A percentile compares a stretch with the other conserved stretches of the same genome.
Evolutionary conservation across 2,329 filamentous ascomycete species (phyloP).

Genomic region (Atkinsonella hypoxylon): DNA sequence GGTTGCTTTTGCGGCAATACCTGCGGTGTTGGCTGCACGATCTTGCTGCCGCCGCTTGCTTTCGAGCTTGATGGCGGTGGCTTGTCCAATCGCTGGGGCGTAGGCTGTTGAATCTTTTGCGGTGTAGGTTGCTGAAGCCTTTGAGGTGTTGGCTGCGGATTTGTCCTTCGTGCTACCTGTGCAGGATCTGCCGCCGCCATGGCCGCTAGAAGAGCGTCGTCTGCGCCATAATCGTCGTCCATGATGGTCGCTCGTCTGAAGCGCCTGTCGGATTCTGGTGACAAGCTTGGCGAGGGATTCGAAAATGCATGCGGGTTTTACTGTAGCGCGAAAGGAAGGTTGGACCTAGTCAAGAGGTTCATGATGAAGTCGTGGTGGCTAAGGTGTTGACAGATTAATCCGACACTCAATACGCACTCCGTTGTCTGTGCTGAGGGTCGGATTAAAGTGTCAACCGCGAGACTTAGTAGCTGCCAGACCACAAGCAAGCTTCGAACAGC

Average conservation of each 20-base stretch:
- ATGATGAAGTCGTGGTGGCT: no score
- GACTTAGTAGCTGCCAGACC: no score
- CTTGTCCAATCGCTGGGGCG: constrained; percentile 44
- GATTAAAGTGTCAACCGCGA: no score
- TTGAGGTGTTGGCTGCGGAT: constrained; percentile 29
- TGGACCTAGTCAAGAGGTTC: no score
- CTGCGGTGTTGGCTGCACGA: constrained; percentile 83
- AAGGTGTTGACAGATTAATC: no score
- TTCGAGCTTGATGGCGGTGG: constrained; percentile 28
- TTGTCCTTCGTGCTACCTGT: constrained; percentile 13
- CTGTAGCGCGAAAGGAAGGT: no score
- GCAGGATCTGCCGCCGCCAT: constrained; percentile 37
- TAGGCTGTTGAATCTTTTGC: constrained; percentile 33
- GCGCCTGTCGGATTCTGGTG: no score
- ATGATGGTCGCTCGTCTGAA: constrained; percentile 13
- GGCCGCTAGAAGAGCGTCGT: constrained; percentile 43
- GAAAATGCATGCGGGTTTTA: no score
- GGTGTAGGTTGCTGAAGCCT: constrained; percentile 29
- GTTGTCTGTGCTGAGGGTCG: no score
- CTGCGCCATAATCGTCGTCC: constrained; percentile 46
- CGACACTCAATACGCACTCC: no score
- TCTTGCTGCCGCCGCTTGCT: constrained; percentile 30
- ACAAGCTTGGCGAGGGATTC: no score
- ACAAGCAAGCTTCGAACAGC: no score
- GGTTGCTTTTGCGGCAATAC: constrained; percentile 53